Evolutionary conservation across 2,329 filamentous ascomycete genomes (phyloP), one percentile per base, ranked within the genome.

Genomic region (Magnaporthiopsis incrustans): DNA sequence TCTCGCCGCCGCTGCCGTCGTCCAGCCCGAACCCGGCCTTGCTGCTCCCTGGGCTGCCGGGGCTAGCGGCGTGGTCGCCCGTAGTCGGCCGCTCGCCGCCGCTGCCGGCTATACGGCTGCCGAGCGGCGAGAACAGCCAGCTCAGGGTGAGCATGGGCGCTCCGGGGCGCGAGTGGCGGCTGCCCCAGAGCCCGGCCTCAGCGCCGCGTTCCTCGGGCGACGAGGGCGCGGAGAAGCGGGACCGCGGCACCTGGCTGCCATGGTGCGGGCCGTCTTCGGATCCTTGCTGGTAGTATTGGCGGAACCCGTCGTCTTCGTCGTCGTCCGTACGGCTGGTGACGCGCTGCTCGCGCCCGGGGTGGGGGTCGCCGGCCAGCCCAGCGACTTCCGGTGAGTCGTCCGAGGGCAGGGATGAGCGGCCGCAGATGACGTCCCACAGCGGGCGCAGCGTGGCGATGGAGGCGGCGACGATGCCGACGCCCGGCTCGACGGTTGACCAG

Each of bases 401-500:
- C 10, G 62, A 59, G 56, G 27, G 32, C 11, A 63, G 35, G 18
- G 33, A 33, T 25, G 44, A 26, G 22, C 35, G 22, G 33, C 22
- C 15, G 32, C 53, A 44, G 53, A 50, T 32, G 27, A 63, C 32
- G 3, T 63, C 62, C 62, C 62, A 71, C 14, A 78, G 74, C 1
- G 77, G 76, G 15, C 72, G 71, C 1, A 79, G 74, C 1, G 78
- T 79, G 7, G 78, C 78, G 1, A 77, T 63, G 0, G 70, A 73
- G 7, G 76, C 73, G 10, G 78, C 76, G 1, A 73, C 75, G 57
- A 80, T 77, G 38, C 75, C 77, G 53, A 79, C 74, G 5, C 77
- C 77, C 5, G 75, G 76, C 67, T 80, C 78, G 53, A 79, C 73
- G 26, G 78, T 79, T 1, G 76, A 79, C 78, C 78, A 81, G 64